Evolutionary conservation across 768 basidiomycete species (phyloP).

Genomic region (Panaeolus cyanescens): DNA sequence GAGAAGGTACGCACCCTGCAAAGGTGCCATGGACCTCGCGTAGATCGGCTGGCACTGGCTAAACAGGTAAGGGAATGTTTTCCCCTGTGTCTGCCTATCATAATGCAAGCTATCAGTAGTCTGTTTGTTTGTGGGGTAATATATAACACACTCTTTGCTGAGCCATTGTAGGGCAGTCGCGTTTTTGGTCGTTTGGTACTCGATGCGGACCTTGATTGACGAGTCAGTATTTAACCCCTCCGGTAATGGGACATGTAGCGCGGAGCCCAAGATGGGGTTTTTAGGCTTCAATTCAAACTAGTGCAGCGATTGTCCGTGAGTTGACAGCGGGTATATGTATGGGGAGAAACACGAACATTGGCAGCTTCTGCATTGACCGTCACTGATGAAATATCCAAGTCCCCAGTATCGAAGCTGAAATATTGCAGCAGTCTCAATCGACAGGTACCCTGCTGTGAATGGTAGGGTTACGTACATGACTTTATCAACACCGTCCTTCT

Average conservation of each 20-base stretch:
- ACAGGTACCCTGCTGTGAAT: not conserved
- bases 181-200: conserved; percentile 72
- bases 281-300: conserved; percentile 58
- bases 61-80: conserved; percentile 83
- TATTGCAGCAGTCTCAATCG: not conserved
- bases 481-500: conserved; percentile 51
- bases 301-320: not conserved
- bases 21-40: conserved; percentile 74
- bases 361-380: conserved; percentile 52
- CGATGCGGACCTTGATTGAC: conserved; percentile 54
- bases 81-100: conserved; percentile 81
- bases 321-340: not conserved
- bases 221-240: conserved; percentile 41
- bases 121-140: not conserved
- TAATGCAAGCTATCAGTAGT: not conserved
- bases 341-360: conserved; percentile 38
- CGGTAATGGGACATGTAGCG: conserved; percentile 63
- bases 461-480: conserved; percentile 51
- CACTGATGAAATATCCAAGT: conserved; percentile 59
- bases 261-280: conserved; percentile 77
- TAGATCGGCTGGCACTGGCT: conserved; percentile 95
- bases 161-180: conserved; percentile 89
- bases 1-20: conserved; percentile 57
- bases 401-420: conserved; percentile 71
- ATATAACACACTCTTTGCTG: conserved; percentile 63